These are phyloP conservation scores for Pseudogymnoascus sp. DNA, from an alignment of 2,329 filamentous ascomycete species.

Conservation along the genomic window DNA sequence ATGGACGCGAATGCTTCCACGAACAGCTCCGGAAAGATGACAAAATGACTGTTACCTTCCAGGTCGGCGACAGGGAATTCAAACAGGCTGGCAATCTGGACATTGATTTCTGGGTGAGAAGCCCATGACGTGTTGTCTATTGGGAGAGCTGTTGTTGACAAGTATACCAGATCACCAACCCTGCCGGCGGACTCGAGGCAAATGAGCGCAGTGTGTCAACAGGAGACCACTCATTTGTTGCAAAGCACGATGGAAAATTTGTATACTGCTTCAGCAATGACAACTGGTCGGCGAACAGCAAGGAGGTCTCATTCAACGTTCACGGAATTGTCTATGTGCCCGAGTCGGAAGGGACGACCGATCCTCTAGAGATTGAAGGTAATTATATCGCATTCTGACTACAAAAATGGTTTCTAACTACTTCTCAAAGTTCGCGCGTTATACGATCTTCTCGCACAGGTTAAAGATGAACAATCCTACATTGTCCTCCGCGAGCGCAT, in stretches of 20 bases:
- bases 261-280: conserved; percentile 99
- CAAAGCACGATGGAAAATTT: conserved; percentile 78
- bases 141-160: conserved; percentile 14
- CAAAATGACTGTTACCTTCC: conserved; percentile 97
- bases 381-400: conserved; percentile 23
- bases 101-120: conserved; percentile 91
- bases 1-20: conserved; percentile 96
- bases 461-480: conserved; percentile 97
- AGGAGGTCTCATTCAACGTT: conserved; percentile 98
- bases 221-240: conserved; percentile 88
- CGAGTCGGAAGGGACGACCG: conserved; percentile 72
- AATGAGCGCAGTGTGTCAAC: conserved; percentile 75
- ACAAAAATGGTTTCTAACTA: neutral
- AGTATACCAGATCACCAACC: conserved; percentile 61
- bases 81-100: conserved; percentile 90
- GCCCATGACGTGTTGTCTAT: neutral
- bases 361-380: conserved; percentile 89
- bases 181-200: conserved; percentile 63
- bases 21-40: conserved; percentile 88
- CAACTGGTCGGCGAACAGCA: conserved; percentile 90
- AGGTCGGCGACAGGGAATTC: conserved; percentile 94
- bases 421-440: conserved; percentile 62
- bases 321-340: conserved; percentile 97
- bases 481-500: conserved; percentile 92
- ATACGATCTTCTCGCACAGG: conserved; percentile 76